Conservation (phyloP, 1,139 yeast genomes). For the Blastobotrys aristatus region DNA sequence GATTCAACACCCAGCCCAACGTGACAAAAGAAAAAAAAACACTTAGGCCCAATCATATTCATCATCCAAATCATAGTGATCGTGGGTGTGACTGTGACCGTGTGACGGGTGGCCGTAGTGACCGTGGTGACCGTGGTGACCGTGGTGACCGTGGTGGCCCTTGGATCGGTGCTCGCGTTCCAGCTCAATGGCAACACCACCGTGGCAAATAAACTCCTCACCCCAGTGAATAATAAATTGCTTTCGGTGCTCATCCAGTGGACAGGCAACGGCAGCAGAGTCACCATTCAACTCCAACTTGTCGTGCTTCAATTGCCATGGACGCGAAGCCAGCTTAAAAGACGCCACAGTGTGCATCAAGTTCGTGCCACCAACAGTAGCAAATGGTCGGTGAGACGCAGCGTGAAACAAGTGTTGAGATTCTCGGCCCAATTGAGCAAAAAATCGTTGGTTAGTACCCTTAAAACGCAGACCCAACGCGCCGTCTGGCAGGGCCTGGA, state of each 20-base stretch:
- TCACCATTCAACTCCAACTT: slow-evolving; percentile 7
- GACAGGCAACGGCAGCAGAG: slow-evolving; percentile 12
- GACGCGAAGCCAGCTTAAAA: slow-evolving; percentile 6
- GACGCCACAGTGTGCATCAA: slow-evolving; percentile 8
- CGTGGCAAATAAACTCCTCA: slow-evolving; percentile 86
- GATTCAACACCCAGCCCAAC: too few relatives aligned
- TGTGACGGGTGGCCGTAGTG: too few relatives aligned
- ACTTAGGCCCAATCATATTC: background rate
- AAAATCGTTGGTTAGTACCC: background rate
- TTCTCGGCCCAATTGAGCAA: slow-evolving; percentile 7
- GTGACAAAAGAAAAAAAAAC: too few relatives aligned
- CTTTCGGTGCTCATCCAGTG: slow-evolving; percentile 5
- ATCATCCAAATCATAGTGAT: slow-evolving; percentile 1
- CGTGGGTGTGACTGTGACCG: too few relatives aligned
- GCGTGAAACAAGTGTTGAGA: slow-evolving; percentile 9
- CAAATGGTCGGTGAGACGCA: slow-evolving; percentile 8
- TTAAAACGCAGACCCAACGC: slow-evolving; percentile 6
- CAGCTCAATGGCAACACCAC: slow-evolving; percentile 47
- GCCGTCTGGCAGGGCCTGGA: slow-evolving; percentile 12
- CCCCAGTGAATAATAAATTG: slow-evolving; percentile 38
- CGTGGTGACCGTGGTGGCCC: too few relatives aligned
- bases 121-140: background rate
- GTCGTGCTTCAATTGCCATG: slow-evolving; percentile 9
- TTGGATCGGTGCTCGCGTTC: slow-evolving; percentile 45
- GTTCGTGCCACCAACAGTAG: slow-evolving; percentile 8